phyloP scores from a whole-genome alignment of 176 grass and related monocot genomes.

The Coix lacrymajobi region DNA sequence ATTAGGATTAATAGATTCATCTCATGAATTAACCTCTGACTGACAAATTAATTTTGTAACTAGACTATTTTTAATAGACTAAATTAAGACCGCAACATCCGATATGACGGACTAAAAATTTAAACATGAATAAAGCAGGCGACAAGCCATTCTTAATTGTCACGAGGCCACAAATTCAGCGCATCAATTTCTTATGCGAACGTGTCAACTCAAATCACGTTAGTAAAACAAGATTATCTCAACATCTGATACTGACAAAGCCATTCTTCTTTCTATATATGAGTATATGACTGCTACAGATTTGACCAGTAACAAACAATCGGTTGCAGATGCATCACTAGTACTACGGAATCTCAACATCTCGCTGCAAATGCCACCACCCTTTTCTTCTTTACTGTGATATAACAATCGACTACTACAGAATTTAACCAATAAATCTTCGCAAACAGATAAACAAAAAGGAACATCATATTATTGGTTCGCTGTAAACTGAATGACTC shows the following conservation, averaged over 20 bases:
- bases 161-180: too few species aligned
- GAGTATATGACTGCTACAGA: background rate
- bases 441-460: constrained; percentile 14
- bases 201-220: background rate
- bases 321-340: background rate
- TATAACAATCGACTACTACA: constrained; percentile 27
- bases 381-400: constrained; percentile 25
- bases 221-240: background rate
- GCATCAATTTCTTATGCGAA: background rate
- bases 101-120: too few species aligned
- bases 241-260: background rate
- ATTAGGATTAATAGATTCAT: too few species aligned
- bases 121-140: too few species aligned
- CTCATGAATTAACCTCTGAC: too few species aligned
- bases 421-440: constrained; percentile 48
- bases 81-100: too few species aligned
- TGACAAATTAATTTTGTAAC: too few species aligned
- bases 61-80: too few species aligned
- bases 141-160: too few species aligned
- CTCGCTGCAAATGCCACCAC: background rate
- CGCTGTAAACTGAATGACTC: constrained; percentile 33
- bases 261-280: background rate
- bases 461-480: constrained; percentile 26
- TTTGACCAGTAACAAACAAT: background rate
- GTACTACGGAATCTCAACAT: constrained; percentile 10